Base-by-base conservation (phyloP, 108 stramenopile species). In the Nitzschia putrida region DNA sequence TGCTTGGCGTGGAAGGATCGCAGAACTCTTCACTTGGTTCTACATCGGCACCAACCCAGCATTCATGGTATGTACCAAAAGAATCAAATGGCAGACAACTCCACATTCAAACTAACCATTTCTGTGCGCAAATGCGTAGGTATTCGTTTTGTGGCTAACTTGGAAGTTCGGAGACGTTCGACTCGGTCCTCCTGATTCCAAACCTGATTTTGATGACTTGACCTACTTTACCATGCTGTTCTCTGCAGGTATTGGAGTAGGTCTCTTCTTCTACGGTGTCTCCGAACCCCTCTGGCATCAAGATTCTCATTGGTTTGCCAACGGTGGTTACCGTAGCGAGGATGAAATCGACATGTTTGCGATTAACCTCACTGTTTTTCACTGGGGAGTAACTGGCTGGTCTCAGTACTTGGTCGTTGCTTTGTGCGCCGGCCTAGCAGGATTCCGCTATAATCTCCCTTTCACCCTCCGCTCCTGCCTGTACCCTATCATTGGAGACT, bases 311-410 rank as follows among this genome's bases (percentile, higher is more conserved):
- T 73, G 63, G 51, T 73, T 65, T 54, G 58, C 79, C 44, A 50
- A 83, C 14, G 55, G 79, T n/a, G 86, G 81, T 29, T 88, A 84
- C 61, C 74, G 59, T 49, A 56, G 69, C 24, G 75, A 88, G 37
- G 76, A 83, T 60, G 83, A 80, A 56, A 68, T 83, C 0, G 79
- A 80, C 50, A 66, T 73, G 66, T 83, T 71, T 54, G 82, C 87
- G 26, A 61, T 88, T 25, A 80, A 71, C 22, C 73, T 83, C 18
- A 85, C 87, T 2, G 39, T 85, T 13, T 81, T 71, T 64, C 83
- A 88, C 64, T 88, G 87, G 87, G 87, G 87, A 50, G 56, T 88
- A 21, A 68, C 75, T 45, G 87, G 76, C 18, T 88, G 87, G 87
- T 56, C 65, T 45, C 82, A 57, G 20, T 85, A 88, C 68, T 40